Base-by-base conservation (phyloP, 768 basidiomycete genomes). In the Lactarius deliciosus region DNA sequence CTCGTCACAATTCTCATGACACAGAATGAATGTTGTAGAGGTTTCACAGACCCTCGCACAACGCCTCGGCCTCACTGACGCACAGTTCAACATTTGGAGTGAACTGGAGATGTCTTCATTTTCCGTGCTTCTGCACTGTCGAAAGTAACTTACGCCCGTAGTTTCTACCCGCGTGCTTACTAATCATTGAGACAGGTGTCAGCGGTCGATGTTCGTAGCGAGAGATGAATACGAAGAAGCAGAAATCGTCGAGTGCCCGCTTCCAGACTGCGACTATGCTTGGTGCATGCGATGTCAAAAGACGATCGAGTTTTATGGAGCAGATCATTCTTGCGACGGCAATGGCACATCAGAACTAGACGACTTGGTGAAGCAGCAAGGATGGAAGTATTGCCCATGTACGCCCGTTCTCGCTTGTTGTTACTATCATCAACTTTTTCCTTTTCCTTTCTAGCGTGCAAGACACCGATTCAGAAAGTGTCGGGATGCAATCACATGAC, bases 401-500 rank as follows among this genome's bases (percentile, higher is more conserved):
- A 66, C 32, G 72, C 30, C 20, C 34, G 4, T 13, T 36, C 22
- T 9, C 5, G 11, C 7, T 10, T 20, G 3, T 2, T 5, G n/a
- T 34, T 22, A 11, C 30, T 43, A 10, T 28, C 9, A 18, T 30
- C 9, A 2, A 40, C 16, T 15, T 41, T 5, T 5, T 40, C 28
- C 3, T 18, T 6, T 18, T 22, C 22, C n/a, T 57, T 59, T n/a
- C 10, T 32, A 82, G 81, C 80, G 8, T 83, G 82, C 70, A 72
- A 73, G 61, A 82, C 84, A 11, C 81, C 84, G 2, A 81, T 84
- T 25, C 80, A 77, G 63, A 87, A 84, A 69, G 77, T 77, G 13
- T 74, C 73, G 18, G 86, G 86, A 2, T 87, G 86, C 61, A 81
- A 85, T 65, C 85, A 87, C 72, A 87, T 87, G 82, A 78, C 79